Evolutionary conservation across 2,329 filamentous ascomycete genomes (phyloP), one percentile per base, ranked within the genome.

Genomic region (Ophiostoma sp.): DNA sequence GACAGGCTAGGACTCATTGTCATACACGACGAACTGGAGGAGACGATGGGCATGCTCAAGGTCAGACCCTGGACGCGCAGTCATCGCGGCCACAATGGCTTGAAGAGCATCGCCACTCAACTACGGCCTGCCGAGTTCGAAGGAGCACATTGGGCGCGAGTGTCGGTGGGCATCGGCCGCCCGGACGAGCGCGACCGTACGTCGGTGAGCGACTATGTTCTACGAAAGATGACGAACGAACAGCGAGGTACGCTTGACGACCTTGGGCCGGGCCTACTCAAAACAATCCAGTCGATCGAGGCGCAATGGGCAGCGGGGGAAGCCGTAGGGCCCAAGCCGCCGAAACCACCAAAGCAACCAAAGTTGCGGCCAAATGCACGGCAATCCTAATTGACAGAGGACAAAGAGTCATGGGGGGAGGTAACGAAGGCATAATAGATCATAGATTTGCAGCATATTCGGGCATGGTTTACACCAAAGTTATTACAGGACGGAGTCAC

Each of bases 11-110:
- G 83, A 25, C 82, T 99, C 19, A 89, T 98, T 0, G 84, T 98
- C 15, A 84, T 98, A 25, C 94, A 98, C 80, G 95, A 98, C 80
- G 95, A 98, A 80, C 83, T 98, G 45, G 95, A 98, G 78, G 86
- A 88, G 57, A 84, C 87, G 2, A 79, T 94, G 1, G 94, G 94
- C 0, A 86, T 87, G 48, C 86, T 97, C 17, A 88, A 85, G 68
- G 84, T 93, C 6, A 87, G 87, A 72, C 85, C 86, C 31, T 93
- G 92, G 80, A 85, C 86, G 2, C 82, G 86, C 72, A 93, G 91
- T 78, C 85, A 89, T 50, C 86, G 88, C 11, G 93, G 93, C 0
- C 93, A 95, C 81, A 93, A 94, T 77, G 93, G 93, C 1, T 80
- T 95, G 77, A 92, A 90, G 80, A 93, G 91, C 78, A 85, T 91